phyloP scores from a whole-genome alignment of 169 alveolate genomes.

The Plasmodium reichenowi region DNA sequence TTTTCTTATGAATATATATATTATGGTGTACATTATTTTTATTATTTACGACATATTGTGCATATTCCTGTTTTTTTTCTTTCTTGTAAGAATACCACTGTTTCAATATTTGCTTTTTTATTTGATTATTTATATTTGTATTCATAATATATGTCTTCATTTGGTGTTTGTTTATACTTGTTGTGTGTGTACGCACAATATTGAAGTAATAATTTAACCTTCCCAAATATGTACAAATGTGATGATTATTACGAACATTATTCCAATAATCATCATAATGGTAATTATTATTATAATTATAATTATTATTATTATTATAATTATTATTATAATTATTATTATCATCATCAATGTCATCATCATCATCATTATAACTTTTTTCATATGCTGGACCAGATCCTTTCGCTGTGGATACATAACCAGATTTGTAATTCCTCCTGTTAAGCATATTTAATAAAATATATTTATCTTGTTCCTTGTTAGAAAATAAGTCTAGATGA shows the following conservation, averaged over 20 bases:
- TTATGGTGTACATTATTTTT: neutral
- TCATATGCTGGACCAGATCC: too few species aligned
- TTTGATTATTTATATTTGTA: slow-evolving; percentile 11
- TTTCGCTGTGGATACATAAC: too few species aligned
- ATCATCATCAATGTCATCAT: too few species aligned
- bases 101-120: slow-evolving; percentile 25
- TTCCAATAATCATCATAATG: neutral
- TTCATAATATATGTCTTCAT: slow-evolving; percentile 31
- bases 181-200: slow-evolving; percentile 17
- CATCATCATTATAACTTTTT: too few species aligned
- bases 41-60: too few species aligned
- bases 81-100: slow-evolving; percentile 27
- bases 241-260: neutral
- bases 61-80: neutral
- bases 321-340: neutral
- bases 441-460: slow-evolving; percentile 10
- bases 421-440: too few species aligned
- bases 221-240: neutral
- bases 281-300: neutral
- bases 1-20: neutral
- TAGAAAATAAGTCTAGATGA: slow-evolving; percentile 39
- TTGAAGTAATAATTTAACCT: slow-evolving; percentile 10
- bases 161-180: slow-evolving; percentile 30
- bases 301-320: neutral
- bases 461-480: slow-evolving; percentile 46